Conservation (phyloP, 768 basidiomycete species). For the Amanita inopinata region DNA sequence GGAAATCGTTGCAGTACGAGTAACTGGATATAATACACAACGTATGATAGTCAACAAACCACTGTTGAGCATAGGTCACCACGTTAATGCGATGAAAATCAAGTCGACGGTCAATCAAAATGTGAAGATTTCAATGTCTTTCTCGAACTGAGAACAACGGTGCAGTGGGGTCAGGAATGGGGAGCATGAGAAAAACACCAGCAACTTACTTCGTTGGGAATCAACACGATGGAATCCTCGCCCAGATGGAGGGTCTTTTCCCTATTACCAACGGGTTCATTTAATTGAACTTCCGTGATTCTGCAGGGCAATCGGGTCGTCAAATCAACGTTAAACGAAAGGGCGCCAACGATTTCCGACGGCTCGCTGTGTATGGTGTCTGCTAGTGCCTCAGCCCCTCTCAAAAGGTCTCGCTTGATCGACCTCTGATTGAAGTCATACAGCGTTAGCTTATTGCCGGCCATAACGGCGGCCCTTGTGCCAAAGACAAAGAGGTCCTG, state of each 20-base stretch:
- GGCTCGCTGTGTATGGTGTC: neutral
- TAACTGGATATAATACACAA: neutral
- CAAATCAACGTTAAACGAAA: neutral
- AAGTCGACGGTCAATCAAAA: neutral
- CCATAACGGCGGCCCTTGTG: slow-evolving; percentile 26
- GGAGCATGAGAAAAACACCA: no score
- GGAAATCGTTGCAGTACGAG: neutral
- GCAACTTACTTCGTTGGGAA: no score
- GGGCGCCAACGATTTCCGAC: neutral
- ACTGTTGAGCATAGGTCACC: neutral
- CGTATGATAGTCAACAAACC: neutral
- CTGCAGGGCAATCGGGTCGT: slow-evolving; percentile 1
- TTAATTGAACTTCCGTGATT: neutral
- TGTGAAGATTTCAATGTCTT: neutral
- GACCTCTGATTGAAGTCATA: slow-evolving; percentile 9
- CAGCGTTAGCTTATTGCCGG: neutral
- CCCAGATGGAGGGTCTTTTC: neutral
- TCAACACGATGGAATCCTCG: slow-evolving; percentile 1
- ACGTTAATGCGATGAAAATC: neutral
- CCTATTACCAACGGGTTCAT: neutral
- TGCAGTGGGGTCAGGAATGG: no score
- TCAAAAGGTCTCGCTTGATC: slow-evolving; percentile 3
- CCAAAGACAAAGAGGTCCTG: slow-evolving; percentile 55
- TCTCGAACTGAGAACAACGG: no score
- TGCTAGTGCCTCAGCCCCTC: neutral